These are phyloP conservation scores for Sordaria brevicollis DNA, from an alignment of 495 filamentous ascomycete species.

Conservation along the genomic window DNA sequence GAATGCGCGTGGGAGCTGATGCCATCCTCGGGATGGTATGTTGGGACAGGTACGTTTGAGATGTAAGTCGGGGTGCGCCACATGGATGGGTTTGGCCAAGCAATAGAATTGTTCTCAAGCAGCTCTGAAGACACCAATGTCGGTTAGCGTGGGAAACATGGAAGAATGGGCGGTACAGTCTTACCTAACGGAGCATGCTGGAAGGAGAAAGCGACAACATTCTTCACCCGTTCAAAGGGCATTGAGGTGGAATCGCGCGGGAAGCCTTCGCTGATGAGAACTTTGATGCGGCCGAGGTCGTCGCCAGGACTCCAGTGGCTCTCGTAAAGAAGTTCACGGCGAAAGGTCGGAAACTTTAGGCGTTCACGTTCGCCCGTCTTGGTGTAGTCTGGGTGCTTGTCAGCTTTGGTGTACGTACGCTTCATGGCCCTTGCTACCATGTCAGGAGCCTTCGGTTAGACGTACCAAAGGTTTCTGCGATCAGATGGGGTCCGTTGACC, in stretches of 20 bases:
- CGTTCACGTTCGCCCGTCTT: slow-evolving; percentile 50
- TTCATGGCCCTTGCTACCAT: background rate
- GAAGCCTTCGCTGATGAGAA: slow-evolving; percentile 72
- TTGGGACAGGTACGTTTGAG: slow-evolving; percentile 26
- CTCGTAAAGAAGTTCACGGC: slow-evolving; percentile 58
- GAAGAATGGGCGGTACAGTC: background rate
- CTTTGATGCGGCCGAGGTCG: slow-evolving; percentile 59
- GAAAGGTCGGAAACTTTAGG: slow-evolving; percentile 66
- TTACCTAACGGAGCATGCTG: slow-evolving; percentile 76
- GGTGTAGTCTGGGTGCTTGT: slow-evolving; percentile 41
- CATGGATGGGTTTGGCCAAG: slow-evolving; percentile 72
- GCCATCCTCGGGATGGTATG: slow-evolving; percentile 30
- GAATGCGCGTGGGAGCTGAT: slow-evolving; percentile 35
- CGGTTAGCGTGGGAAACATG: background rate
- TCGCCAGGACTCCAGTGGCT: slow-evolving; percentile 65
- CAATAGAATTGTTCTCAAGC: slow-evolving; percentile 66
- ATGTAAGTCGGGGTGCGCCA: slow-evolving; percentile 43
- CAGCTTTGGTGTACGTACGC: background rate
- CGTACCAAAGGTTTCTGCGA: slow-evolving; percentile 40
- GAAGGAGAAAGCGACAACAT: slow-evolving; percentile 71
- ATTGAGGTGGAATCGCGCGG: slow-evolving; percentile 34
- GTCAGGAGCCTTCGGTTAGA: background rate
- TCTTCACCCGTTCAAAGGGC: slow-evolving; percentile 61
- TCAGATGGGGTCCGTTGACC: slow-evolving; percentile 49
- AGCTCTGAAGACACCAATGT: slow-evolving; percentile 36